A percentile compares a stretch with the other conserved stretches of the same genome.
phyloP scores from a whole-genome alignment of 768 basidiomycete species.

The Boletus speciosus region DNA sequence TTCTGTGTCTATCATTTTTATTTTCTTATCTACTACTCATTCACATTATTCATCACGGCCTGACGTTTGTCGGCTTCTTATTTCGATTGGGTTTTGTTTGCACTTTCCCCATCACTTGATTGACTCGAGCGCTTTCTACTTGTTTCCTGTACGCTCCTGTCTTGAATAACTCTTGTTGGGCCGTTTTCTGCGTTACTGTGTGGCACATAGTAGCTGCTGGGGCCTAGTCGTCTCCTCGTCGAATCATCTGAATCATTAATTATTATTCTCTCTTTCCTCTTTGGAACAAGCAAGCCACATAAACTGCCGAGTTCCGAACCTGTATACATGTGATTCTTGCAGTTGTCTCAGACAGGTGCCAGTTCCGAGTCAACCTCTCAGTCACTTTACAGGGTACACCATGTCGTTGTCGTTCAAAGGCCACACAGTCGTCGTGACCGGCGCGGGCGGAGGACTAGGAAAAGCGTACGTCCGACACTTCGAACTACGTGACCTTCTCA shows the following conservation, averaged over 20 bases:
- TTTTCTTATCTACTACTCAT: conserved; percentile 31
- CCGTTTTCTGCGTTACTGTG: conserved; percentile 32
- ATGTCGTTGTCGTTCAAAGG: conserved; percentile 73
- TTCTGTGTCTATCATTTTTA: conserved; percentile 24
- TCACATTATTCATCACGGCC: conserved; percentile 28
- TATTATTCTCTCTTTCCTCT: conserved; percentile 14
- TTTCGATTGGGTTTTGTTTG: conserved; percentile 18
- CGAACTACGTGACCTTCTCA: not conserved
- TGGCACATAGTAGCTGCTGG: conserved; percentile 33
- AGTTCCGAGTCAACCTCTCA: not conserved
- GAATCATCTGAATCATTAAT: conserved; percentile 16
- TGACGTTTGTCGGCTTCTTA: conserved; percentile 27
- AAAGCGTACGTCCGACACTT: conserved; percentile 59
- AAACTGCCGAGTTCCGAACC: not conserved
- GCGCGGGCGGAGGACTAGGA: conserved; percentile 93
- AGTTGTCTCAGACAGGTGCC: not conserved
- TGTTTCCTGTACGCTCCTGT: conserved; percentile 31
- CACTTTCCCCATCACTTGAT: conserved; percentile 9
- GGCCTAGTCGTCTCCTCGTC: conserved; percentile 28
- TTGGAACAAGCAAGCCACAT: no score
- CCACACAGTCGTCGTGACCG: conserved; percentile 92
- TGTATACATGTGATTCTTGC: conserved; percentile 10
- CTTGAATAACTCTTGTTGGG: conserved; percentile 21
- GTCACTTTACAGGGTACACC: not conserved
- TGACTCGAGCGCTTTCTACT: conserved; percentile 28